Evolutionary conservation across 805 yeast genomes (phyloP).

Genomic region (Ogataea corticis): DNA sequence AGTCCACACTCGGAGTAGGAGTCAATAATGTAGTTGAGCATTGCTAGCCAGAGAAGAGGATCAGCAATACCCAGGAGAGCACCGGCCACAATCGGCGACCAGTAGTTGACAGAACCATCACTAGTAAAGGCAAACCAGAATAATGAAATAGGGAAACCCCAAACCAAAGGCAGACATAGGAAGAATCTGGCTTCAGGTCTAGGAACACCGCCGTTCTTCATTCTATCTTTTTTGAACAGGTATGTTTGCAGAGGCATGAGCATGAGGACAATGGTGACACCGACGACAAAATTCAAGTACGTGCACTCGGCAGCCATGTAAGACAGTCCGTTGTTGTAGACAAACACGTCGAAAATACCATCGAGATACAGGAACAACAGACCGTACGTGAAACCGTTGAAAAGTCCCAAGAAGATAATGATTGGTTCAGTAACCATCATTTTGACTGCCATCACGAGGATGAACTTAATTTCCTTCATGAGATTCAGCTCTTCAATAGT

Average conservation of each 20-base stretch:
- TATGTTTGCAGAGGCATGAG: constrained; percentile 35
- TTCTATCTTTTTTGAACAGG: constrained; percentile 31
- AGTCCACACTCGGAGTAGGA: constrained; percentile 35
- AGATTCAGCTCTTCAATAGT: constrained; percentile 26
- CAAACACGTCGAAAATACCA: constrained; percentile 39
- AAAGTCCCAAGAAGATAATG: constrained; percentile 34
- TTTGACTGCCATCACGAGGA: constrained; percentile 33
- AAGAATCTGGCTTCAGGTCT: constrained; percentile 38
- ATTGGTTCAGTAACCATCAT: constrained; percentile 39
- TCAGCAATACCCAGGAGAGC: constrained; percentile 33
- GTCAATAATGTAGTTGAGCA: constrained; percentile 37
- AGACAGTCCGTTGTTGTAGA: constrained; percentile 33
- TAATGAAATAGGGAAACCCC: constrained; percentile 39
- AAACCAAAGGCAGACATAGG: constrained; percentile 34
- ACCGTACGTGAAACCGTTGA: constrained; percentile 39
- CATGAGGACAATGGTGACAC: constrained; percentile 31
- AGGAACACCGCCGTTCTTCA: constrained; percentile 34
- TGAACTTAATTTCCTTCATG: constrained; percentile 31
- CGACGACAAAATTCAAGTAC: constrained; percentile 37
- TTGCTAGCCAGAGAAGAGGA: constrained; percentile 38
- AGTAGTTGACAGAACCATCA: constrained; percentile 32
- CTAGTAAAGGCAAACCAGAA: constrained; percentile 39
- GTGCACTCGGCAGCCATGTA: constrained; percentile 35
- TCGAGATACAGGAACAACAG: constrained; percentile 37
- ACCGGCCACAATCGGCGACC: constrained; percentile 39